Evolutionary conservation across 768 basidiomycete species (phyloP).

Genomic region (Leccinum imitatum): DNA sequence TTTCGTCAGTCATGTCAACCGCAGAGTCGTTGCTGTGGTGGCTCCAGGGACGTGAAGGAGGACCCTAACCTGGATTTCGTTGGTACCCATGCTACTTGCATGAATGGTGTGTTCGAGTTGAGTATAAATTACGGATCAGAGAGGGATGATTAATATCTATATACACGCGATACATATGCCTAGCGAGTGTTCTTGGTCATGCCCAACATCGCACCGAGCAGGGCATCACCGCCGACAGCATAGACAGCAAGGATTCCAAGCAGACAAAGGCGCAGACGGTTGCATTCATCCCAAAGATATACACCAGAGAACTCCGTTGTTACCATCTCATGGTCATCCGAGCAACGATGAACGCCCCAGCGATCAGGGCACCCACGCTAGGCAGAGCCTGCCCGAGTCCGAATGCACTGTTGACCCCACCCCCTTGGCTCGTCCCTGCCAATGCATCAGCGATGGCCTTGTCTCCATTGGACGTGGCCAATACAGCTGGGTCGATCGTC

Average conservation of each 20-base stretch:
- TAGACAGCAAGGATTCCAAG: constrained; percentile 15
- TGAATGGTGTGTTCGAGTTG: not conserved
- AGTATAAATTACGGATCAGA: not conserved
- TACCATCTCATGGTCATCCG: constrained; percentile 1
- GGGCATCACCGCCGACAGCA: constrained; percentile 3
- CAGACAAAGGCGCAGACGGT: constrained; percentile 12
- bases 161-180: not conserved
- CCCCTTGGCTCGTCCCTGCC: constrained; percentile 10
- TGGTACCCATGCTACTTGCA: not conserved
- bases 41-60: not conserved
- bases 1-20: constrained; percentile 62
- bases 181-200: constrained; percentile 6
- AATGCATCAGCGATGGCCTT: constrained; percentile 29
- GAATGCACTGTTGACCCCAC: not conserved
- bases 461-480: constrained; percentile 68
- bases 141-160: not conserved
- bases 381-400: constrained; percentile 14
- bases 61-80: not conserved
- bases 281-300: not conserved
- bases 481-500: constrained; percentile 50
- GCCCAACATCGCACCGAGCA: not conserved
- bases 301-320: not conserved
- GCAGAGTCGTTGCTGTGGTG: constrained; percentile 38
- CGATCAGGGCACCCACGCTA: constrained; percentile 10
- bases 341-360: constrained; percentile 17